Conservation (phyloP, 495 filamentous ascomycete genomes). For the Podospora didyma region DNA sequence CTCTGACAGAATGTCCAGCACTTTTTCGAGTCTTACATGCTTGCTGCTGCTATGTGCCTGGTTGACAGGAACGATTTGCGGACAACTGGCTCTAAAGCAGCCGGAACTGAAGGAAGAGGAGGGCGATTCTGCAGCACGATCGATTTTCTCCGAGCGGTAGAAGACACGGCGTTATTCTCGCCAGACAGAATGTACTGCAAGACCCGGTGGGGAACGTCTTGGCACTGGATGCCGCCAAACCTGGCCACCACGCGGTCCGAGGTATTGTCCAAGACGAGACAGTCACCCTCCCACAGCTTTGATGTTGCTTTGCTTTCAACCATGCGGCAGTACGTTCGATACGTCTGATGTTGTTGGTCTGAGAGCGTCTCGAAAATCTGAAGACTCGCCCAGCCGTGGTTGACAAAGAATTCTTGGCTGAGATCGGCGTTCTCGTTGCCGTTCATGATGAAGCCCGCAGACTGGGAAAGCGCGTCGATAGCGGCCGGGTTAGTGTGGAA, state of each 20-base stretch:
- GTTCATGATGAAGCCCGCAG: conserved; percentile 60
- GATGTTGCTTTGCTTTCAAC: conserved; percentile 17
- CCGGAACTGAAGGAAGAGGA: too few relatives aligned
- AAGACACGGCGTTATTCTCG: background rate
- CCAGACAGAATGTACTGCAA: background rate
- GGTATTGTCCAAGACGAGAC: conserved; percentile 36
- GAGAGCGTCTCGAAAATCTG: conserved; percentile 41
- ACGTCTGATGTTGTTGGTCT: conserved; percentile 35
- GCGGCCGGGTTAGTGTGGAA: conserved; percentile 46
- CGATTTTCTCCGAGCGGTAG: too few relatives aligned
- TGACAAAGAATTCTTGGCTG: conserved; percentile 55
- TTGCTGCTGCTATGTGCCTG: background rate
- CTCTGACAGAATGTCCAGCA: background rate
- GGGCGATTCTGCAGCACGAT: too few relatives aligned
- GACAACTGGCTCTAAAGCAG: too few relatives aligned
- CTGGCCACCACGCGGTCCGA: conserved; percentile 22
- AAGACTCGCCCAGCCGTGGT: conserved; percentile 59
- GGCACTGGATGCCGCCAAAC: conserved; percentile 1
- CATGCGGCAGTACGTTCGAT: conserved; percentile 54
- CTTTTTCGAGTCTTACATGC: background rate
- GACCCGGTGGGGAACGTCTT: background rate
- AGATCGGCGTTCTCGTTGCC: conserved; percentile 54
- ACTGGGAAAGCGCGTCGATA: conserved; percentile 47
- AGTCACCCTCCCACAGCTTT: conserved; percentile 35
- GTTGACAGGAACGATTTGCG: too few relatives aligned